Percentiles rank a stretch among this genome's conserved stretches.
Evolutionary conservation across 768 basidiomycete species (phyloP).

Genomic region (Phylloporus sp.): DNA sequence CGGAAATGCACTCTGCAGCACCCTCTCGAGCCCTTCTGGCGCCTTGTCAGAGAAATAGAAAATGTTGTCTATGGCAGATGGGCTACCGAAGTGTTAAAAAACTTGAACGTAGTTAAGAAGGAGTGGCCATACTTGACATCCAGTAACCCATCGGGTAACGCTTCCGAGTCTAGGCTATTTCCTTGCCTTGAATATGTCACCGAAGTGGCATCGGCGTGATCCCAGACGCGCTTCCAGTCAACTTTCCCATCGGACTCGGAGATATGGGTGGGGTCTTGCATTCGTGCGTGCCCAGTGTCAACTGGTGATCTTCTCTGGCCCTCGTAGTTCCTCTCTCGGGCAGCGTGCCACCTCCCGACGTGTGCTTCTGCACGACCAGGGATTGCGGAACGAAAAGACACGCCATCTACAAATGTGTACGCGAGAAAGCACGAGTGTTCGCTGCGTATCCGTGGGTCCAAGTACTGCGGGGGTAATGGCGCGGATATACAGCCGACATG

Average conservation of each 20-base stretch:
- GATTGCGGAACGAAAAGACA: constrained; percentile 60
- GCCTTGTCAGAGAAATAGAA: constrained; percentile 56
- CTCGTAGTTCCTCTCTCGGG: constrained; percentile 28
- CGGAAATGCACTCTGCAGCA: constrained; percentile 40
- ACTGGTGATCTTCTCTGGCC: not conserved
- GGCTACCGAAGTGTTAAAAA: constrained; percentile 12
- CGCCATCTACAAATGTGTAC: constrained; percentile 41
- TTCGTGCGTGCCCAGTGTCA: not conserved
- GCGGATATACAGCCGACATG: constrained; percentile 65
- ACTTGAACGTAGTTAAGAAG: not conserved
- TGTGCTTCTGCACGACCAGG: constrained; percentile 54
- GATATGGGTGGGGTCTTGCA: constrained; percentile 2
- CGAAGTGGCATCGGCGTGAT: constrained; percentile 19
- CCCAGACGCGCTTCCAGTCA: constrained; percentile 56
- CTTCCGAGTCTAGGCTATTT: not conserved
- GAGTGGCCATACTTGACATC: constrained; percentile 23
- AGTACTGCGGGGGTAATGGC: constrained; percentile 33
- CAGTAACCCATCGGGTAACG: constrained; percentile 39
- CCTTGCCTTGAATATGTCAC: not conserved
- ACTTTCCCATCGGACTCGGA: constrained; percentile 14
- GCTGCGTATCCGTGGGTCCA: constrained; percentile 4
- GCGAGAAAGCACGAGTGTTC: constrained; percentile 56
- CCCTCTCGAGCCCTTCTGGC: constrained; percentile 51
- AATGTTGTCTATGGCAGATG: constrained; percentile 26
- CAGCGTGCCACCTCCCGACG: constrained; percentile 72